Evolutionary conservation across 768 basidiomycete species (phyloP).

Genomic region (Suillus americanus): DNA sequence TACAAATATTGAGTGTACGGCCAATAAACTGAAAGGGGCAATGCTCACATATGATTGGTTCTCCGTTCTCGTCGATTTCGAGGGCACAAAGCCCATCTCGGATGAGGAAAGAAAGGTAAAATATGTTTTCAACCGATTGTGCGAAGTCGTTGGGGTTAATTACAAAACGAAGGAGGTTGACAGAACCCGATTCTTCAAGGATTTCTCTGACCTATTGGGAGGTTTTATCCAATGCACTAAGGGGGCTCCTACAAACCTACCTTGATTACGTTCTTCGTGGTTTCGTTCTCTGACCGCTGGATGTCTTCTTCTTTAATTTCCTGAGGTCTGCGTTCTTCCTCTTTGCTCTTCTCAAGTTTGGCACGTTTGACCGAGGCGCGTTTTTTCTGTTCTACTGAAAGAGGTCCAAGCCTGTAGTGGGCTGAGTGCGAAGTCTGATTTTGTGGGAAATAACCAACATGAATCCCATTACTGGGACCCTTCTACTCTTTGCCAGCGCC

Average conservation of each 20-base stretch:
- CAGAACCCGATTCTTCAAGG: conserved; percentile 45
- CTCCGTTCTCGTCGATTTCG: conserved; percentile 64
- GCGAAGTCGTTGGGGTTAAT: conserved; percentile 89
- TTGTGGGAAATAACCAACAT: conserved; percentile 56
- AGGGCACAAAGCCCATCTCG: conserved; percentile 80
- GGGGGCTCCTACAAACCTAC: conserved; percentile 40
- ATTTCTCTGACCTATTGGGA: conserved; percentile 56
- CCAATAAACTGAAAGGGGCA: background rate
- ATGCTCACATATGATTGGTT: conserved; percentile 71
- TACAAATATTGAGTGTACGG: conserved; percentile 23
- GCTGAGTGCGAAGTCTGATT: conserved; percentile 14
- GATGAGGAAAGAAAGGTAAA: conserved; percentile 92
- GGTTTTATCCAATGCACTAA: background rate
- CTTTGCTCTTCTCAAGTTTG: conserved; percentile 71
- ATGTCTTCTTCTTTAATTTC: conserved; percentile 86
- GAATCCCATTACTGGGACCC: conserved; percentile 82
- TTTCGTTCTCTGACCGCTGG: conserved; percentile 81
- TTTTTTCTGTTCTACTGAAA: conserved; percentile 84
- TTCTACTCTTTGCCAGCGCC: conserved; percentile 74
- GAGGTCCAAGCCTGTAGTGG: conserved; percentile 78
- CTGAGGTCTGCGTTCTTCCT: conserved; percentile 67
- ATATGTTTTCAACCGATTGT: conserved; percentile 95
- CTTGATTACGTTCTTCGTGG: conserved; percentile 77
- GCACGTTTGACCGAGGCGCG: conserved; percentile 58
- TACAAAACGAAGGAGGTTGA: conserved; percentile 86